Evolutionary conservation across 805 yeast species (phyloP).

Genomic region (Spathaspora passalidarum): DNA sequence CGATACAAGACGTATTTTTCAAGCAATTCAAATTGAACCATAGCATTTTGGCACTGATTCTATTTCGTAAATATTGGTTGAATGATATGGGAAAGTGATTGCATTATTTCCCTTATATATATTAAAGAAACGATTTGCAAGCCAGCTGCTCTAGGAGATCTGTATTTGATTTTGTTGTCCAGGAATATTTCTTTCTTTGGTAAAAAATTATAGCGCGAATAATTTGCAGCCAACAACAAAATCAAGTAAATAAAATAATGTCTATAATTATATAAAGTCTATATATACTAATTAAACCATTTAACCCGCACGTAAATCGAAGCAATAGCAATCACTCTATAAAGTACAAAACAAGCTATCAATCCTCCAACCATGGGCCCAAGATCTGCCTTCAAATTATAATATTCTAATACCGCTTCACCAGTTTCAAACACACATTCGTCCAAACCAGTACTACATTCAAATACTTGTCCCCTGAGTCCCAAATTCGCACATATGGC

Average conservation of each 20-base stretch:
- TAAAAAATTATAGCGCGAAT: not conserved
- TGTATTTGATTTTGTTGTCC: no score
- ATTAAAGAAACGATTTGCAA: no score
- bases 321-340: conserved; percentile 28
- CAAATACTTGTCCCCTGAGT: conserved; percentile 47
- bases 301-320: conserved; percentile 25
- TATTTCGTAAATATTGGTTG: no score
- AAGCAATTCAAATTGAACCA: no score
- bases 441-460: conserved; percentile 35
- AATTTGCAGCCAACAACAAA: not conserved
- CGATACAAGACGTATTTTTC: no score
- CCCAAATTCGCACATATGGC: conserved; percentile 58
- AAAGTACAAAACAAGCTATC: conserved; percentile 31
- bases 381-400: conserved; percentile 24
- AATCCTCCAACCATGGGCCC: conserved; percentile 33
- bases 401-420: conserved; percentile 27
- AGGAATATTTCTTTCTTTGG: no score
- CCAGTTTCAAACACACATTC: conserved; percentile 30
- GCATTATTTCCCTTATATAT: no score
- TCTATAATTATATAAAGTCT: not conserved
- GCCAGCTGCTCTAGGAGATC: no score
- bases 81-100: no score
- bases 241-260: not conserved
- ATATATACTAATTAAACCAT: conserved; percentile 6
- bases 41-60: no score